A percentile compares a stretch with the other conserved stretches of the same genome.
phyloP scores from a whole-genome alignment of 2,329 filamentous ascomycete species.

The Calonectria montana region DNA sequence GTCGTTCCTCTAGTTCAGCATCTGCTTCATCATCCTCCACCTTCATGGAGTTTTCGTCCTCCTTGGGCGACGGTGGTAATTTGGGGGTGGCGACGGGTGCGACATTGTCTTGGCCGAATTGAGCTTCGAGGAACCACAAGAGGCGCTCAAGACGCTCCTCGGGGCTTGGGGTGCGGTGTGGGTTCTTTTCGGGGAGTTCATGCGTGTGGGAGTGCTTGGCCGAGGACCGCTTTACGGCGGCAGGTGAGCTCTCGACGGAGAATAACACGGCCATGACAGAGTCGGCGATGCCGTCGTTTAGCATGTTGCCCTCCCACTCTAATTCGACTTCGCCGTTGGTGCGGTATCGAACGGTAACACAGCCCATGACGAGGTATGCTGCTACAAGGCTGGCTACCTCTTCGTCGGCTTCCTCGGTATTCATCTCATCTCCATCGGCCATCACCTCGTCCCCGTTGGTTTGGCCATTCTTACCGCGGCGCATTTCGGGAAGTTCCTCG shows the following conservation, averaged over 20 bases:
- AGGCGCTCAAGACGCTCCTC: conserved; percentile 85
- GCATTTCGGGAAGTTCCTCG: conserved; percentile 72
- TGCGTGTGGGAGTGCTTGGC: conserved; percentile 49
- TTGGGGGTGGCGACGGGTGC: conserved; percentile 78
- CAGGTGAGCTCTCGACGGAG: conserved; percentile 92
- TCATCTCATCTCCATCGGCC: conserved; percentile 45
- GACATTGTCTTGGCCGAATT: conserved; percentile 89
- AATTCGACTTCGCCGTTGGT: conserved; percentile 85
- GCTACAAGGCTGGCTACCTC: conserved; percentile 67
- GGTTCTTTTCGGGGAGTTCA: conserved; percentile 69
- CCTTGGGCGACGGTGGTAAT: conserved; percentile 56
- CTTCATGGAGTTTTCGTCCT: conserved; percentile 52
- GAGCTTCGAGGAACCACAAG: conserved; percentile 95
- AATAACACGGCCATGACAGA: conserved; percentile 93
- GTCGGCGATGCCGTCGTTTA: conserved; percentile 98
- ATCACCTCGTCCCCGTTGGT: conserved; percentile 53
- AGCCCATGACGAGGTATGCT: conserved; percentile 86
- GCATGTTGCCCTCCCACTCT: conserved; percentile 97
- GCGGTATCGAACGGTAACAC: conserved; percentile 83
- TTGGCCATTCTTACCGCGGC: conserved; percentile 46
- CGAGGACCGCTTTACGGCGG: conserved; percentile 81
- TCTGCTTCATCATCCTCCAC: conserved; percentile 50
- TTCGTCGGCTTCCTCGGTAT: conserved; percentile 71
- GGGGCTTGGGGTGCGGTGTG: conserved; percentile 77
- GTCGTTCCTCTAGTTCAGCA: conserved; percentile 64